Conservation (phyloP, 805 yeast species). For the Wickerhamiella hasegawae region DNA sequence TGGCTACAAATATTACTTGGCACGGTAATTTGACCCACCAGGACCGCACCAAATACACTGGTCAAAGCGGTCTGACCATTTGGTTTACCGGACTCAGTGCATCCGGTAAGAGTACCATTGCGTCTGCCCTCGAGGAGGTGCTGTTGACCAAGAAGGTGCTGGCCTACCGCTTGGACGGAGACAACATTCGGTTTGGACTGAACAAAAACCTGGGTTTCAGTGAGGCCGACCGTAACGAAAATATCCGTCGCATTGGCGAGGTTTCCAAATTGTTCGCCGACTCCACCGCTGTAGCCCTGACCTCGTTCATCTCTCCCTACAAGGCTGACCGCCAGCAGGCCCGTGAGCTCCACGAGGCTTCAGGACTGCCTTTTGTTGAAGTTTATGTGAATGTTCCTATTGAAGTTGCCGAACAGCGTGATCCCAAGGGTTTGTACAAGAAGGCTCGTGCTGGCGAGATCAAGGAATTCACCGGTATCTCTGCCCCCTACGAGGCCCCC, state of each 20-base stretch:
- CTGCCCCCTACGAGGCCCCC: constrained; percentile 94
- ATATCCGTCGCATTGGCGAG: constrained; percentile 87
- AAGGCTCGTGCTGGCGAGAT: constrained; percentile 92
- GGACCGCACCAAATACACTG: constrained; percentile 56
- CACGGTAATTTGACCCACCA: constrained; percentile 74
- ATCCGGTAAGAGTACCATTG: constrained; percentile 87
- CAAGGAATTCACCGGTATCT: constrained; percentile 87
- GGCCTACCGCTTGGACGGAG: constrained; percentile 83
- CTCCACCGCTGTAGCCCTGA: constrained; percentile 71
- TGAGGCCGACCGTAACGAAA: constrained; percentile 84
- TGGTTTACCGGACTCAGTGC: constrained; percentile 96
- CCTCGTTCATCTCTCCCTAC: constrained; percentile 90
- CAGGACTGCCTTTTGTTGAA: constrained; percentile 71
- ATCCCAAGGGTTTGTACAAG: constrained; percentile 92
- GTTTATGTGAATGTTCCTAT: constrained; percentile 87
- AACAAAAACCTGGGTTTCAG: constrained; percentile 90
- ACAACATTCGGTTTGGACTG: constrained; percentile 84
- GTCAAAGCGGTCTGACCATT: constrained; percentile 76
- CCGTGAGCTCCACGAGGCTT: constrained; percentile 63
- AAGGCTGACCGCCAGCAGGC: constrained; percentile 71
- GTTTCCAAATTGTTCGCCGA: constrained; percentile 90
- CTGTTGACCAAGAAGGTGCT: constrained; percentile 52
- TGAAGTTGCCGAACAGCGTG: constrained; percentile 90
- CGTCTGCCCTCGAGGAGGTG: constrained; percentile 81
- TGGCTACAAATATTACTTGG: constrained; percentile 97